Evolutionary conservation across 208 protist species (phyloP), one percentile per base, ranked within the genome.

Genomic region (Leishmania major): DNA sequence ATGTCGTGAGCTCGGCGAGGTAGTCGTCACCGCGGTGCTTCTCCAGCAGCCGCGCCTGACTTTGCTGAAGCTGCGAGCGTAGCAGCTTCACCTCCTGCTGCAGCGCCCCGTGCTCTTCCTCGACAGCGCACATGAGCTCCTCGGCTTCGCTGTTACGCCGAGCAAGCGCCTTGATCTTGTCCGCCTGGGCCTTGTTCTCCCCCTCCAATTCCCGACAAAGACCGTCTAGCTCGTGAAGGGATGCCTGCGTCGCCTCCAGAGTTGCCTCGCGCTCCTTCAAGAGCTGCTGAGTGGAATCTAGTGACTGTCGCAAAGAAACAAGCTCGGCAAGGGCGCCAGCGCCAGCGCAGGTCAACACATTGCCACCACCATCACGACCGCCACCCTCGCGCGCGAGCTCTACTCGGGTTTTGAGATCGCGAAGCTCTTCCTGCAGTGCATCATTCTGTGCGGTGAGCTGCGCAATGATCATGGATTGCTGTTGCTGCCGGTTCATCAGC

Each of bases 131-230:
- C 64, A 93, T 81, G 76, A 90, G 76, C 37, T 84, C 88, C 62
- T 87, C 84, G 11, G 88, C 80, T 59, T 93, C 89, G 49, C 78
- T 71, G 19, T 80, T 89, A 74, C 79, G 84, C n/a, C 11, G 28
- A 17, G 91, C 45, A 3, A 94, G 87, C 37, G 81, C 69, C 59
- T 91, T 89, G n/a, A 91, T 83, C 25, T 51, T 64, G 15, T 85
- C 70, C 22, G 77, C 77, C 45, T 92, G 84, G 2, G 77, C 35
- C 47, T 82, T 79, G 82, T 89, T 92, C 62, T 94, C 92, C n/a
- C 78, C 75, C 76, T 96, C 93, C 47, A 96, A 74, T 75, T 93
- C 90, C 11, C 81, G 86, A 74, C 91, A 93, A 31, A 94, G 75
- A 19, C 72, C 86, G 69, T 95, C 89, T 11, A 95, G 80, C 75